These are phyloP conservation scores for Hymenochaete sp. DNA, from an alignment of 1,284 basidiomycete species.

Conservation along the genomic window DNA sequence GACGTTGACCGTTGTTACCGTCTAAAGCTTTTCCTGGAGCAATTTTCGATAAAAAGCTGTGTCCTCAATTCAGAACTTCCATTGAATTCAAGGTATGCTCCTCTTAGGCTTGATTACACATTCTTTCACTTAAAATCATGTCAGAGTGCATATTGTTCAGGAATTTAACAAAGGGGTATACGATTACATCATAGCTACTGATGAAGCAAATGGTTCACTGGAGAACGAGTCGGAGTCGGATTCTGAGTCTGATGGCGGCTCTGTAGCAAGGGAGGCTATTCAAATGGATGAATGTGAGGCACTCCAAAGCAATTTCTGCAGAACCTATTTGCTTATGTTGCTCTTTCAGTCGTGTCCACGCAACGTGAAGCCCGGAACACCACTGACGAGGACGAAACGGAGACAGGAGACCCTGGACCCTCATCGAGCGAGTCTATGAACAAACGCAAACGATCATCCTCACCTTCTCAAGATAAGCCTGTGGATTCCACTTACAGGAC, in stretches of 20 bases:
- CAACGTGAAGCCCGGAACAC: too few relatives aligned
- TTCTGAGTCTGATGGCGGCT: slow-evolving; percentile 34
- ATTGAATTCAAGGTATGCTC: slow-evolving; percentile 71
- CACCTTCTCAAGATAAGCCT: slow-evolving; percentile 17
- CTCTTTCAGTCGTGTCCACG: slow-evolving; percentile 40
- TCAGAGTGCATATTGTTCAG: slow-evolving; percentile 91
- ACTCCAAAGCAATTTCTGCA: slow-evolving; percentile 2
- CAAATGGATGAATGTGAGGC: slow-evolving; percentile 30
- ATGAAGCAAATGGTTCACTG: slow-evolving; percentile 61
- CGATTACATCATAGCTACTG: slow-evolving; percentile 97
- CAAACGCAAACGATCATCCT: slow-evolving; percentile 29
- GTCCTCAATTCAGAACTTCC: slow-evolving; percentile 96
- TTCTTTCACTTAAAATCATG: slow-evolving; percentile 10
- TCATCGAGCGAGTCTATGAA: slow-evolving; percentile 16
- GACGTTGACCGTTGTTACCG: slow-evolving; percentile 92
- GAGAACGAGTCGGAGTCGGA: slow-evolving; percentile 49
- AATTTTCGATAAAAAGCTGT: slow-evolving; percentile 94
- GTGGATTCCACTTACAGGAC: slow-evolving; percentile 29
- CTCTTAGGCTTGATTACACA: neutral
- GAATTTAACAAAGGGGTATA: slow-evolving; percentile 99
- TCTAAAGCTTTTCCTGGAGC: slow-evolving; percentile 93
- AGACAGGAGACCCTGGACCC: slow-evolving; percentile 19
- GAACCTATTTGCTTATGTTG: neutral
- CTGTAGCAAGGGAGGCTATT: slow-evolving; percentile 29
- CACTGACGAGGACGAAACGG: slow-evolving; percentile 25